These are phyloP conservation scores for Wakefieldia striispora DNA, from an alignment of 768 basidiomycete species.

Conservation along the genomic window DNA sequence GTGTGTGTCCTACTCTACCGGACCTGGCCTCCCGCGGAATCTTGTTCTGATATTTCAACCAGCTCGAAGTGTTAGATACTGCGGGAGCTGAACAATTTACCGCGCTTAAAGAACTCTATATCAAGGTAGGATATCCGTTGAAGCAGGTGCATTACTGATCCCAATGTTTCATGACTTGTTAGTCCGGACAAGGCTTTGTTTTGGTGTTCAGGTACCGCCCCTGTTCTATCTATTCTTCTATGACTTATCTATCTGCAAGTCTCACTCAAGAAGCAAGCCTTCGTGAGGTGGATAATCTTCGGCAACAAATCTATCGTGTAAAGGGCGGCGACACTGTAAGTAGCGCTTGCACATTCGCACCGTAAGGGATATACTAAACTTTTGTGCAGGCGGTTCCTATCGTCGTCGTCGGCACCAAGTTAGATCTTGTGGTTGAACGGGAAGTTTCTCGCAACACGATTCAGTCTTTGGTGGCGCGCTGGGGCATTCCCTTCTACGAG, in stretches of 20 bases:
- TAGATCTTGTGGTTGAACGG: constrained; percentile 77
- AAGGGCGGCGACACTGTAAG: constrained; percentile 67
- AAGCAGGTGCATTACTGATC: not conserved
- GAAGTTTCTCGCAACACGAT: constrained; percentile 69
- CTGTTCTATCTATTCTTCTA: not conserved
- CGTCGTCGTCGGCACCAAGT: constrained; percentile 83
- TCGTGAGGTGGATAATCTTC: constrained; percentile 74
- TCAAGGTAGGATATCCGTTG: constrained; percentile 49
- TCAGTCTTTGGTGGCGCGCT: constrained; percentile 58
- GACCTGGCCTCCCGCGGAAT: constrained; percentile 5
- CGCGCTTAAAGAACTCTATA: constrained; percentile 77
- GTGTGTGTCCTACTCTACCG: constrained; percentile 18
- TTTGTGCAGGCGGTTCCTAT: constrained; percentile 61
- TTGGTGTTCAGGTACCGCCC: constrained; percentile 70
- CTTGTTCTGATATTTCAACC: constrained; percentile 11
- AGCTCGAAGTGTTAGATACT: constrained; percentile 83
- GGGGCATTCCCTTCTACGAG: constrained; percentile 80
- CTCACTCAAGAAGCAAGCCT: constrained; percentile 80
- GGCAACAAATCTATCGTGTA: constrained; percentile 78
- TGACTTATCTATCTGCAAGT: constrained; percentile 36
- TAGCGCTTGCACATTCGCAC: constrained; percentile 3
- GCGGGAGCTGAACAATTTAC: constrained; percentile 87
- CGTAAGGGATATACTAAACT: constrained; percentile 1
- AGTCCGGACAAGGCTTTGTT: constrained; percentile 78
- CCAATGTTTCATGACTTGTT: not conserved